Base-by-base conservation (phyloP, 805 yeast genomes). In the Candida krabiensis region DNA sequence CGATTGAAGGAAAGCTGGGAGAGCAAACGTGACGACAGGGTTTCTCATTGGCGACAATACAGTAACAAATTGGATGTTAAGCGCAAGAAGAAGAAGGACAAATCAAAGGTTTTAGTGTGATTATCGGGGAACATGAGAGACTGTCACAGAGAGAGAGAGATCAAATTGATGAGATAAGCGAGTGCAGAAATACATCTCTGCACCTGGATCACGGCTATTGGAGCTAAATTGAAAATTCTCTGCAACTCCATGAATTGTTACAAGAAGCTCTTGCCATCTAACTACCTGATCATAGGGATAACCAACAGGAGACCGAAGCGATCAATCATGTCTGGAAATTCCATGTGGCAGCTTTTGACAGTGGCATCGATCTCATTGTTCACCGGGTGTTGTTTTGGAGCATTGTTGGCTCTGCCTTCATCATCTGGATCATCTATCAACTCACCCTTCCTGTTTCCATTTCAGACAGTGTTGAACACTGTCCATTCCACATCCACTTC, bases 21-120 rank as follows among this genome's bases (percentile, higher is more conserved):
- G 47, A 75, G 71, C 35, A 69, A 69, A 11, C 45, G 86, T 33
- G 86, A 79, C 29, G 56, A 55, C 9, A 58, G 89, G 25, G 86
- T 83, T 5, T 55, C 60, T 6, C 77, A 67, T 50, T 83, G 89
- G 89, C 59, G 87, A 37, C 55, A 51, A 7, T 82, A 72, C 53
- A 55, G 66, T 11, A 58, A 63, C 24, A 69, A 69, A 40, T 56
- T 64, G 12, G 70, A 64, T 21, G 71, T 71, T 53, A 75, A 73
- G 58, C 72, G 69, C 54, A 67, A 61, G 50, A 74, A 66, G 57
- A 74, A 66, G 57, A 64, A 65, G 58, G 63, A 61, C 55, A 70
- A 66, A 53, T 43, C 49, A 3, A 62, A 60, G 36, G 74, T 73
- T 1, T 53, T 77, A 37, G 79, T 69, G 8, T 64, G 44, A 49